Percentiles rank a stretch among this genome's conserved stretches.
Conservation (phyloP, 2,329 filamentous ascomycete genomes). For the Ceratocystis ficicola region DNA sequence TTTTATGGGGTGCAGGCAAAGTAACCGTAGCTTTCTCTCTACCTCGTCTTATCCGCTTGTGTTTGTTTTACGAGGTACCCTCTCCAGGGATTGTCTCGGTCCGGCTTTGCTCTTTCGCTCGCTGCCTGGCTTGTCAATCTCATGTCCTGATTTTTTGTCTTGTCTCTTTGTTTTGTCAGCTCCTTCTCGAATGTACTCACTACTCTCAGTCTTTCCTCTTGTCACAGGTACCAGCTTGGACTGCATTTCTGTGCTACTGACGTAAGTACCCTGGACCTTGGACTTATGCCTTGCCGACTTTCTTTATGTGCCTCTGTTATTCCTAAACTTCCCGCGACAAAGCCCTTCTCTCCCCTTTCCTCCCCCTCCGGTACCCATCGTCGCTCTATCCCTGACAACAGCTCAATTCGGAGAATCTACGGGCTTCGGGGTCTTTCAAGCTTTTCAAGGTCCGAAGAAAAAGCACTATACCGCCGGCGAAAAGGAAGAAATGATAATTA, state of each 20-base stretch:
- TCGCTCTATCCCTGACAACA: too few relatives aligned
- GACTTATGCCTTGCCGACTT: neutral
- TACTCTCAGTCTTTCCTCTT: neutral
- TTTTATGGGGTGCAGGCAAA: neutral
- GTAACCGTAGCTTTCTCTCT: too few relatives aligned
- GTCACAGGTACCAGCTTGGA: neutral
- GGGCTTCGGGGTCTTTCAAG: constrained; percentile 2
- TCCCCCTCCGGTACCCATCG: neutral
- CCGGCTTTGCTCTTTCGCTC: neutral
- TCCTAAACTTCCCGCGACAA: constrained; percentile 7
- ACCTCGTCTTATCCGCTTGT: too few relatives aligned
- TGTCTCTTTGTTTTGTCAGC: neutral
- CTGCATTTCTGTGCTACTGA: neutral
- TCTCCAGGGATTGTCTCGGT: too few relatives aligned
- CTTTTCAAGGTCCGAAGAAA: too few relatives aligned
- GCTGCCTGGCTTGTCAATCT: neutral
- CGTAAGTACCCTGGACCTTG: constrained; percentile 1
- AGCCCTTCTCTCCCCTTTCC: neutral
- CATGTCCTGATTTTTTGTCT: neutral
- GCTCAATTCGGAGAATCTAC: neutral
- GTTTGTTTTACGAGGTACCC: too few relatives aligned
- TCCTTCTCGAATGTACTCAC: neutral
- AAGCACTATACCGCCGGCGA: too few relatives aligned
- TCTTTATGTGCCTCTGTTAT: neutral
- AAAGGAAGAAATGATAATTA: too few relatives aligned